A percentile compares a stretch with the other conserved stretches of the same genome.
These are phyloP conservation scores for Spergularia azorica DNA, from an alignment of 179 eudicot genomes.

Conservation along the genomic window DNA sequence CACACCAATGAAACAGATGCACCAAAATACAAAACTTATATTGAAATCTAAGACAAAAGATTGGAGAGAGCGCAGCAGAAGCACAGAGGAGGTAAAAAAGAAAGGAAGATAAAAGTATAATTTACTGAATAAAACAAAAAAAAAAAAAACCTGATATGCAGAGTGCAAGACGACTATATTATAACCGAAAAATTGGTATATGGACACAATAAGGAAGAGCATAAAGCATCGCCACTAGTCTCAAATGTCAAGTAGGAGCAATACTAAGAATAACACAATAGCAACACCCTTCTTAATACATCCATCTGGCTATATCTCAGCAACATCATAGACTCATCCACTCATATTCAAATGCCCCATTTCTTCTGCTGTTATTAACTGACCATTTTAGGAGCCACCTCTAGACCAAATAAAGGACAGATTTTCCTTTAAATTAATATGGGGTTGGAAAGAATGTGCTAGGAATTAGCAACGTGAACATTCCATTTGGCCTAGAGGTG, in stretches of 20 bases:
- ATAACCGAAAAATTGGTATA: background rate
- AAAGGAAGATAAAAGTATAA: background rate
- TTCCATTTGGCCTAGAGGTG: no score
- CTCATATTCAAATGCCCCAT: background rate
- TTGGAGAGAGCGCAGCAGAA: background rate
- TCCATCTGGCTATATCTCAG: background rate
- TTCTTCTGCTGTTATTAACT: no score
- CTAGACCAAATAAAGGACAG: no score
- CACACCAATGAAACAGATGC: background rate
- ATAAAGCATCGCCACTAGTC: background rate
- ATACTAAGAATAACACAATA: background rate
- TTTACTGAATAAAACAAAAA: background rate
- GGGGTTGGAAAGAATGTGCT: no score
- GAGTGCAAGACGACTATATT: background rate
- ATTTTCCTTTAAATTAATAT: no score
- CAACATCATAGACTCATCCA: background rate
- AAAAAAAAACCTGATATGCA: background rate
- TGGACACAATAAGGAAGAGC: background rate
- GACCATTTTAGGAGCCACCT: no score
- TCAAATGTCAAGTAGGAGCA: background rate
- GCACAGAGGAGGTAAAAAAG: no score
- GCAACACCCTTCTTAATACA: background rate
- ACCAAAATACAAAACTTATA: background rate
- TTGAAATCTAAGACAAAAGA: background rate
- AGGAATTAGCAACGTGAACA: no score